Conservation (phyloP, 495 filamentous ascomycete genomes). For the Neurospora hispaniola region DNA sequence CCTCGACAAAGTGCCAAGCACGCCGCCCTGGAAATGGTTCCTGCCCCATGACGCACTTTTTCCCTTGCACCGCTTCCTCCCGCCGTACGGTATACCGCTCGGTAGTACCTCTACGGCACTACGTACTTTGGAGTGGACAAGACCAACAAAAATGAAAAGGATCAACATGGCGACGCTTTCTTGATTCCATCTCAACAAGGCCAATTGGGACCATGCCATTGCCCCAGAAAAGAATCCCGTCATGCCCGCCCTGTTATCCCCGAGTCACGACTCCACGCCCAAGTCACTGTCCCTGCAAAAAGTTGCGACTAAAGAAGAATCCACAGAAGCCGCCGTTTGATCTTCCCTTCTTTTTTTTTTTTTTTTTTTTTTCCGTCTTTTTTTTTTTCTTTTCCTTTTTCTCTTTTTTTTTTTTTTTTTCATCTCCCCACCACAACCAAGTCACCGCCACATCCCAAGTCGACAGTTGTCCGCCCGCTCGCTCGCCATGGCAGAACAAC, state of each 20-base stretch:
- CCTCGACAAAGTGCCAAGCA: not conserved
- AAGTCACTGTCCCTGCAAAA: not conserved
- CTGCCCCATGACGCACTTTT: not conserved
- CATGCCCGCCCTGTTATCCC: not conserved
- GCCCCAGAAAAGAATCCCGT: not conserved
- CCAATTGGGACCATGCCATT: not conserved
- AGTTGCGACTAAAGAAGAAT: not conserved
- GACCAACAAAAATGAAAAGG: not conserved
- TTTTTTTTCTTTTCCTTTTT: too few species aligned
- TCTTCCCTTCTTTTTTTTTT: not conserved
- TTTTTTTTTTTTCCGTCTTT: too few species aligned
- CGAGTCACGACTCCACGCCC: not conserved
- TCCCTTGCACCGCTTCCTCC: not conserved
- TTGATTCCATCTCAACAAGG: not conserved
- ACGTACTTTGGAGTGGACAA: too few species aligned
- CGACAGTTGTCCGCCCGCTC: not conserved
- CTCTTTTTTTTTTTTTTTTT: too few species aligned
- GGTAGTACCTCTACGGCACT: too few species aligned
- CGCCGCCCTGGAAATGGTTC: not conserved
- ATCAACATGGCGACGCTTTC: not conserved
- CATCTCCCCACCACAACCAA: not conserved
- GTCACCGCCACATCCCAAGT: not conserved
- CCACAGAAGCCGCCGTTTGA: not conserved
- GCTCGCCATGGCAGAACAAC: not conserved
- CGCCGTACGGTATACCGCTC: too few species aligned